These are phyloP conservation scores for Henckelia pumila DNA, from an alignment of 257 asterid species.

Conservation along the genomic window DNA sequence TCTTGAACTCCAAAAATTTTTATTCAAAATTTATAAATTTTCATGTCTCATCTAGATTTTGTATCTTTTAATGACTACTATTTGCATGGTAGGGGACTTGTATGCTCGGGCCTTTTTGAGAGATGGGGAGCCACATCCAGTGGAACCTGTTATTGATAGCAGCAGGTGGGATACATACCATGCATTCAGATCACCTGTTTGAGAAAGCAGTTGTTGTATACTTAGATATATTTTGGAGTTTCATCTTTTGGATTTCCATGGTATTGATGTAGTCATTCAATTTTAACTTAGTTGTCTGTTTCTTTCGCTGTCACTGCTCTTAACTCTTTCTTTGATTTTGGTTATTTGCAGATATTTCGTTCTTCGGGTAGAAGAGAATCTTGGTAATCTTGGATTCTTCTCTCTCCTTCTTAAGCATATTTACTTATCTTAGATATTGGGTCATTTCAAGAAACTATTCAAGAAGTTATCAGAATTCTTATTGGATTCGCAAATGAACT, in stretches of 20 bases:
- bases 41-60: constrained; percentile 6
- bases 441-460: neutral
- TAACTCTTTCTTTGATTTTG: neutral
- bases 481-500: constrained; percentile 6
- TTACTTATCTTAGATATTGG: constrained; percentile 6
- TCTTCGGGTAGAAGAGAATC: constrained; percentile 89
- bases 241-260: constrained; percentile 23
- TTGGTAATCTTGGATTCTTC: constrained; percentile 50
- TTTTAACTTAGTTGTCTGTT: neutral
- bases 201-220: neutral
- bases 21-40: neutral
- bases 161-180: constrained; percentile 67
- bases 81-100: constrained; percentile 63
- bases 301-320: neutral
- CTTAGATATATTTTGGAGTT: constrained; percentile 14
- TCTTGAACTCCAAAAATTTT: constrained; percentile 12
- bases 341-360: constrained; percentile 80
- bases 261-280: neutral
- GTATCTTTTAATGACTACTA: constrained; percentile 13
- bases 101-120: constrained; percentile 96
- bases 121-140: constrained; percentile 98
- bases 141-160: constrained; percentile 97
- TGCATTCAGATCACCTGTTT: constrained; percentile 14
- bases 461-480: neutral
- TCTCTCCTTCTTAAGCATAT: constrained; percentile 3